phyloP scores from a whole-genome alignment of 2,329 filamentous ascomycete genomes.

The Teratosphaeria pseudoeucalypti region DNA sequence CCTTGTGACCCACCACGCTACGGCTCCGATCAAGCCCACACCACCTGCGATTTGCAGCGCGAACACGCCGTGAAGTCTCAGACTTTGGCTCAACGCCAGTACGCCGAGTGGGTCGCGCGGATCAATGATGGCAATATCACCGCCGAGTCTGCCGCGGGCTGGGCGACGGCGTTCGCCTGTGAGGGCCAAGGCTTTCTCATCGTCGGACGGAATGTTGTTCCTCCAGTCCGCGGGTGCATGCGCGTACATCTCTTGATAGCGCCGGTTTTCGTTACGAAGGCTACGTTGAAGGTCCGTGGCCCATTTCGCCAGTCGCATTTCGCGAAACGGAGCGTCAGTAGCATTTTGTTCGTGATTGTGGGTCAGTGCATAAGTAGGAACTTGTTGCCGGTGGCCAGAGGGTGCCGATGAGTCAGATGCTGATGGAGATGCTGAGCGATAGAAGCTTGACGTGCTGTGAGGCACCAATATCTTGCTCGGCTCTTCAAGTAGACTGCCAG shows the following conservation, averaged over 20 bases:
- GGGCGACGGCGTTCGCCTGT: constrained; percentile 17
- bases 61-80: constrained; percentile 55
- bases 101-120: constrained; percentile 72
- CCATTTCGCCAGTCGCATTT: constrained; percentile 71
- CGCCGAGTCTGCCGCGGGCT: constrained; percentile 23
- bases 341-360: constrained; percentile 38
- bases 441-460: constrained; percentile 20
- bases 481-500: constrained; percentile 17
- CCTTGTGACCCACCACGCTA: constrained; percentile 35
- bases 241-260: constrained; percentile 51
- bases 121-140: constrained; percentile 30
- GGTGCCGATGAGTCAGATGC: constrained; percentile 16
- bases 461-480: constrained; percentile 24
- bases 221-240: constrained; percentile 50
- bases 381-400: constrained; percentile 7
- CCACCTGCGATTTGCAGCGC: constrained; percentile 65
- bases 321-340: constrained; percentile 45
- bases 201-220: constrained; percentile 21
- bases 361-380: constrained; percentile 44
- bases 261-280: constrained; percentile 59
- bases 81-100: constrained; percentile 48
- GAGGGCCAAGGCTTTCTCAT: constrained; percentile 20
- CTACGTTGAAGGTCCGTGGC: constrained; percentile 70
- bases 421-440: constrained; percentile 25
- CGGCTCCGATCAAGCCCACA: constrained; percentile 61